phyloP scores from a whole-genome alignment of 2,329 filamentous ascomycete genomes.

The Alternaria sp. region DNA sequence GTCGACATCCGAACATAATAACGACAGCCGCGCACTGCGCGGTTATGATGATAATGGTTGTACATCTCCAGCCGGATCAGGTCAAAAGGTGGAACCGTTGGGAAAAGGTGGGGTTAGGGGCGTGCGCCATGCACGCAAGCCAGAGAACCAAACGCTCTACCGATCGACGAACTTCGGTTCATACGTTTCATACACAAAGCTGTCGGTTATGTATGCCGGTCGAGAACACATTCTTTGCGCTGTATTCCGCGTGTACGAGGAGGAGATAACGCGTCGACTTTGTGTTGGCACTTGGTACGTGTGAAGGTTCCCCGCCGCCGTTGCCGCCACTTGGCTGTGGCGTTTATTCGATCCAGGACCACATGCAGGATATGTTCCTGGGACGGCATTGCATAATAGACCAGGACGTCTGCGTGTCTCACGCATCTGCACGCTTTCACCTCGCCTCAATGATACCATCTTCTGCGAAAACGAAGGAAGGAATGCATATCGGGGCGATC shows the following conservation, averaged over 20 bases:
- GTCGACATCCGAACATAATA: neutral
- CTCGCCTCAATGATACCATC: neutral
- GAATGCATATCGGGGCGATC: neutral
- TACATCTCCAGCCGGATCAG: constrained; percentile 10
- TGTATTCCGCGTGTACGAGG: constrained; percentile 6
- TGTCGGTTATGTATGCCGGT: constrained; percentile 3
- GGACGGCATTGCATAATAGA: constrained; percentile 8
- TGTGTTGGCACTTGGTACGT: neutral
- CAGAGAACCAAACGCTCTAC: constrained; percentile 8
- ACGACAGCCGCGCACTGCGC: constrained; percentile 43
- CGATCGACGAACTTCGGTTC: constrained; percentile 42
- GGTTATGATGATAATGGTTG: constrained; percentile 14
- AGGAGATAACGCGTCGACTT: neutral
- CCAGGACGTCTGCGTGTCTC: constrained; percentile 3
- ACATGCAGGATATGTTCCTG: neutral
- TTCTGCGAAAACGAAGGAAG: neutral
- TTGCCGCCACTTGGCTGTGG: constrained; percentile 6
- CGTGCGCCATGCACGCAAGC: constrained; percentile 23
- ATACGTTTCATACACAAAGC: constrained; percentile 5
- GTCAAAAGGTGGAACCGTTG: constrained; percentile 25
- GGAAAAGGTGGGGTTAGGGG: constrained; percentile 25
- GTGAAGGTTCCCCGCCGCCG: neutral
- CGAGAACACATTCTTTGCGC: constrained; percentile 8
- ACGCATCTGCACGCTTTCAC: neutral
- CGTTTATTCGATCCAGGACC: neutral